Conservation (phyloP, 495 filamentous ascomycete species). For the Daldinia decipiens region DNA sequence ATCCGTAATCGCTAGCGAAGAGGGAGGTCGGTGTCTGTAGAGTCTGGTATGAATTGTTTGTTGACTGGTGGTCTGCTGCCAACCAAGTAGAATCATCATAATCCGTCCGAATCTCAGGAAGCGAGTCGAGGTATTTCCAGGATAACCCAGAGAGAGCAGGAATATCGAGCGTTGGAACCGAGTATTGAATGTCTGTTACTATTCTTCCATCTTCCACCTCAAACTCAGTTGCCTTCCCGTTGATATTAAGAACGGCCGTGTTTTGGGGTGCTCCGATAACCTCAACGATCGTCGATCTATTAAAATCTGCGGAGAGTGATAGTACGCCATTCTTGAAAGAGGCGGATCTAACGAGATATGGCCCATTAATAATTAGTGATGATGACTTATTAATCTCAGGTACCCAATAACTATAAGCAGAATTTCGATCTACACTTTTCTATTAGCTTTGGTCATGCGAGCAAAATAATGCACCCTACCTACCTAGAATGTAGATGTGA, state of each 20-base stretch:
- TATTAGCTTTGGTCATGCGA: background rate
- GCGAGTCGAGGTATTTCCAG: constrained; percentile 75
- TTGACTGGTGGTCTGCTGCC: constrained; percentile 61
- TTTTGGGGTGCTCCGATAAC: constrained; percentile 67
- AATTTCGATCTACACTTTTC: constrained; percentile 62
- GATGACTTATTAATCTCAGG: constrained; percentile 57
- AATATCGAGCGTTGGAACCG: constrained; percentile 60
- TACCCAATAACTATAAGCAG: constrained; percentile 79
- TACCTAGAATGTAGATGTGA: constrained; percentile 63
- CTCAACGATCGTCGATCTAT: constrained; percentile 70
- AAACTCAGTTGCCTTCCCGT: constrained; percentile 63
- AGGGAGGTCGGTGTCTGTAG: constrained; percentile 72
- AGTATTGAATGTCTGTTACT: constrained; percentile 62
- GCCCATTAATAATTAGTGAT: constrained; percentile 73
- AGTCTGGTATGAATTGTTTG: constrained; percentile 63
- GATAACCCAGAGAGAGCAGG: constrained; percentile 64
- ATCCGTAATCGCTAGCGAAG: constrained; percentile 78
- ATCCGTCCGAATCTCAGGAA: constrained; percentile 71
- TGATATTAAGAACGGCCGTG: constrained; percentile 67
- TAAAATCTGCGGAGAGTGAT: constrained; percentile 74
- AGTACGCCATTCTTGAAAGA: constrained; percentile 61
- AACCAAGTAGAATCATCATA: constrained; percentile 78
- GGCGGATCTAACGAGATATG: constrained; percentile 76
- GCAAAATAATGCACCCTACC: background rate
- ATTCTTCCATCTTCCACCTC: constrained; percentile 54